These are phyloP conservation scores for Benincasa hispida DNA, from an alignment of 306 rosid species.

Conservation along the genomic window DNA sequence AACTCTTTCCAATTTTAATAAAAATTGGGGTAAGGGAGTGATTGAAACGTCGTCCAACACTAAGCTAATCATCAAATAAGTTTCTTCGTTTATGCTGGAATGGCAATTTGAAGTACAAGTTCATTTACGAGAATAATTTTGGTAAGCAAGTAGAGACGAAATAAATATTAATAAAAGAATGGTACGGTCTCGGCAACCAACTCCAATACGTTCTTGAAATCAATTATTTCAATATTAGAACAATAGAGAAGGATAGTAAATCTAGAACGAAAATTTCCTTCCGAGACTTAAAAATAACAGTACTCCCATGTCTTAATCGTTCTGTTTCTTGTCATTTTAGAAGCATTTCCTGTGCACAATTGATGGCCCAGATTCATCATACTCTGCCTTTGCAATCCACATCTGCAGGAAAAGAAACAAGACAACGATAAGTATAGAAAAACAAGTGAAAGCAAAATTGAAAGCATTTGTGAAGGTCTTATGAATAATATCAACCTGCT, in stretches of 20 bases:
- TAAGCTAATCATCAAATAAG: too few species aligned
- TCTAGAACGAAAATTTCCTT: conserved; percentile 28
- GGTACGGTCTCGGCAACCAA: conserved; percentile 26
- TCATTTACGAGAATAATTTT: not conserved
- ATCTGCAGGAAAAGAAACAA: conserved; percentile 34
- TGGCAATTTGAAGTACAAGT: not conserved
- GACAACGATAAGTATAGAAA: not conserved
- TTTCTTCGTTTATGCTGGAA: not conserved
- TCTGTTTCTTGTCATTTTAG: conserved; percentile 18
- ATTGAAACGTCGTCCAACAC: not conserved
- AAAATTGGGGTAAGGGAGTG: too few species aligned
- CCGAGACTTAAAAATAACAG: not conserved
- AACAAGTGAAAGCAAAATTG: not conserved
- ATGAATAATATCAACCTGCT: conserved; percentile 48
- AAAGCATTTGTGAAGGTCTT: not conserved
- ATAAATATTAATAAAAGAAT: conserved; percentile 4
- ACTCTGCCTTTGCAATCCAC: conserved; percentile 98
- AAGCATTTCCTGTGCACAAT: conserved; percentile 96
- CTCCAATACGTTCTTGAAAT: conserved; percentile 30
- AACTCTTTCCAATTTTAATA: too few species aligned
- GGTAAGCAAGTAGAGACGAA: not conserved
- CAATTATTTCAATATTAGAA: conserved; percentile 22
- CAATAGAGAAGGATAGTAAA: conserved; percentile 32
- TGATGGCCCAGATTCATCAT: conserved; percentile 95
- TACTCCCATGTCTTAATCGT: conserved; percentile 18